These are phyloP conservation scores for Vigna unguiculata DNA, from an alignment of 306 rosid species.

Conservation along the genomic window DNA sequence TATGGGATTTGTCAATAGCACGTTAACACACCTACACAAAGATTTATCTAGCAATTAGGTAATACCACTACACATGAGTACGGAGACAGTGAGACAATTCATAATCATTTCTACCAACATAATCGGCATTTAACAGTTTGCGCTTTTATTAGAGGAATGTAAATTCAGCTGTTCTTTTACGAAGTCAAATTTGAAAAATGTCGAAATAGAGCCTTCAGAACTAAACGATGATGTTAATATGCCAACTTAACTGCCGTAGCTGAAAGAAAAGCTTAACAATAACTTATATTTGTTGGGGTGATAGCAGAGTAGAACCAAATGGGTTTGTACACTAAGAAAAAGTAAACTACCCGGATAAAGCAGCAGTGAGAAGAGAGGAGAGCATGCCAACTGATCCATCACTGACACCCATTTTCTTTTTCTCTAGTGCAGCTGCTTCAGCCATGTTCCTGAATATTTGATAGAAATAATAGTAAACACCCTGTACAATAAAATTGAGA, in stretches of 20 bases:
- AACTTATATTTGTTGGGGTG: not conserved
- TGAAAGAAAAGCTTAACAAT: not conserved
- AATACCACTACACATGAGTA: constrained; percentile 31
- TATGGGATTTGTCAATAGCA: constrained; percentile 89
- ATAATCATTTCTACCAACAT: constrained; percentile 18
- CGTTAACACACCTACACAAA: constrained; percentile 88
- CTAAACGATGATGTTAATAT: not conserved
- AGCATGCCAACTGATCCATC: constrained; percentile 96
- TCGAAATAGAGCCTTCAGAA: constrained; percentile 18
- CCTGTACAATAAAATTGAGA: constrained; percentile 75
- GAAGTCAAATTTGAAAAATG: constrained; percentile 12
- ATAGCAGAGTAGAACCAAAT: constrained; percentile 31
- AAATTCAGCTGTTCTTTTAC: not conserved
- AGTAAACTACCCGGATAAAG: constrained; percentile 81
- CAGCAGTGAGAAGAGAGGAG: constrained; percentile 92
- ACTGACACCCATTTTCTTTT: constrained; percentile 69
- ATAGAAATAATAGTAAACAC: constrained; percentile 99
- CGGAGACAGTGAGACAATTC: constrained; percentile 1
- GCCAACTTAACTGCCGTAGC: not conserved
- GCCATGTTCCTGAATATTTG: constrained; percentile 98
- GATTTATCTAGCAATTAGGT: constrained; percentile 39
- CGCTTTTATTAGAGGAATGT: constrained; percentile 11
- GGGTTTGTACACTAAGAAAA: constrained; percentile 20
- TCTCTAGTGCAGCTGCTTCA: constrained; percentile 68
- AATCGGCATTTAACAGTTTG: constrained; percentile 7